phyloP scores from a whole-genome alignment of 495 filamentous ascomycete species.

The Neurospora tetrasperma region DNA sequence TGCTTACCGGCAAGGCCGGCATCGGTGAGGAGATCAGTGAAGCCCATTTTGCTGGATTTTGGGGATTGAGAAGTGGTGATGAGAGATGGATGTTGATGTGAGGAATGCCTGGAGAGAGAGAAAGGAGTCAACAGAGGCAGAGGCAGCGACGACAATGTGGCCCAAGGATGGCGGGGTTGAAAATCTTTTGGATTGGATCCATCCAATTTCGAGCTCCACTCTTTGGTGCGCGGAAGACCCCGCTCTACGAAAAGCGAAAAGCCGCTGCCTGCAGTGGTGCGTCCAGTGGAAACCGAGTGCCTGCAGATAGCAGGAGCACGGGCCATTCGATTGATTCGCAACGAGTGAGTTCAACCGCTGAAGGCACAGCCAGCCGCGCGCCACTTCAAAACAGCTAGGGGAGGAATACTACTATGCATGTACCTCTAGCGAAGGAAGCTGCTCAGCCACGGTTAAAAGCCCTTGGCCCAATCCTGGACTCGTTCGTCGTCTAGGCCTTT shows the following conservation, averaged over 20 bases:
- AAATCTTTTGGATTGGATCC: slow-evolving; percentile 11
- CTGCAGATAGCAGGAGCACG: not conserved
- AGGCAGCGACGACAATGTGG: not conserved
- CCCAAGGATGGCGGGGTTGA: slow-evolving; percentile 16
- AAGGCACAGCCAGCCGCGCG: not conserved
- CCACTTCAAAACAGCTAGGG: not conserved
- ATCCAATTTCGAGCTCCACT: not conserved
- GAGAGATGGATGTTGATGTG: not conserved
- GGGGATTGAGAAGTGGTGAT: not conserved
- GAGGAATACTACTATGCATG: no score
- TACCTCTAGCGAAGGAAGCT: not conserved
- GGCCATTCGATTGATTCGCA: not conserved
- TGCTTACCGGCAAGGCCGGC: slow-evolving; percentile 74
- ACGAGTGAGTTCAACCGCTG: not conserved
- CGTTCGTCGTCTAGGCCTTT: not conserved
- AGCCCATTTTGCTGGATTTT: slow-evolving; percentile 59
- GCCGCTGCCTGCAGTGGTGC: not conserved
- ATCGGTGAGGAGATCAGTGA: slow-evolving; percentile 83
- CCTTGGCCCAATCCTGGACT: not conserved
- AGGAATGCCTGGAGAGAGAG: slow-evolving; percentile 1
- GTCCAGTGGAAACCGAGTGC: not conserved
- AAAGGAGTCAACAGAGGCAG: slow-evolving; percentile 5
- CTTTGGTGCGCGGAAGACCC: not conserved
- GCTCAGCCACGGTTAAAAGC: not conserved
- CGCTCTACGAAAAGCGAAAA: not conserved